These are phyloP conservation scores for Ustilago vetiveriae DNA, from an alignment of 1,284 basidiomycete genomes.

Conservation along the genomic window DNA sequence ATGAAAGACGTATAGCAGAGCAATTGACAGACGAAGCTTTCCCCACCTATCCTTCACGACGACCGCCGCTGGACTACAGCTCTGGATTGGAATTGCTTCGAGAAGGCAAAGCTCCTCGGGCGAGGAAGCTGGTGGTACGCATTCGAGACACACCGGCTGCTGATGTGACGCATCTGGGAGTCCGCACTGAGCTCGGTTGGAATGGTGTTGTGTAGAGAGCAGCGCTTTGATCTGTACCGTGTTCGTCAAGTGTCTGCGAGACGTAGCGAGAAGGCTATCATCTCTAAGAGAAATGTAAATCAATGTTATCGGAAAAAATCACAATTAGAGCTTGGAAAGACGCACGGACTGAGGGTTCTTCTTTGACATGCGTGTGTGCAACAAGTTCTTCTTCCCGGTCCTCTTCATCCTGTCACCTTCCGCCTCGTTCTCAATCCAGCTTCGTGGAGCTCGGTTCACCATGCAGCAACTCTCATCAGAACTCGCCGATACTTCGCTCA, in stretches of 20 bases:
- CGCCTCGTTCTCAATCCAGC: neutral
- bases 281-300: too few species aligned
- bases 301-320: too few species aligned
- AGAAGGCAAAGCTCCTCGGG: constrained; percentile 53
- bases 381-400: neutral
- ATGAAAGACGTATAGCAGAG: too few species aligned
- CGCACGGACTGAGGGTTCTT: neutral
- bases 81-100: constrained; percentile 50
- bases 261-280: too few species aligned
- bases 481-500: neutral
- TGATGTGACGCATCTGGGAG: constrained; percentile 54
- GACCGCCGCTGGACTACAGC: too few species aligned
- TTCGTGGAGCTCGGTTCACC: neutral
- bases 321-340: neutral
- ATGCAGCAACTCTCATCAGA: neutral
- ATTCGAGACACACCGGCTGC: constrained; percentile 52
- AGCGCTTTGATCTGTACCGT: too few species aligned
- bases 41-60: too few species aligned
- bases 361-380: neutral
- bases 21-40: too few species aligned
- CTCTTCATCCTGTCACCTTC: neutral
- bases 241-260: too few species aligned
- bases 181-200: constrained; percentile 52
- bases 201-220: constrained; percentile 56
- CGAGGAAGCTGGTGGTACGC: constrained; percentile 52